phyloP scores from a whole-genome alignment of 2,329 filamentous ascomycete genomes.

The Colletotrichum sp. region DNA sequence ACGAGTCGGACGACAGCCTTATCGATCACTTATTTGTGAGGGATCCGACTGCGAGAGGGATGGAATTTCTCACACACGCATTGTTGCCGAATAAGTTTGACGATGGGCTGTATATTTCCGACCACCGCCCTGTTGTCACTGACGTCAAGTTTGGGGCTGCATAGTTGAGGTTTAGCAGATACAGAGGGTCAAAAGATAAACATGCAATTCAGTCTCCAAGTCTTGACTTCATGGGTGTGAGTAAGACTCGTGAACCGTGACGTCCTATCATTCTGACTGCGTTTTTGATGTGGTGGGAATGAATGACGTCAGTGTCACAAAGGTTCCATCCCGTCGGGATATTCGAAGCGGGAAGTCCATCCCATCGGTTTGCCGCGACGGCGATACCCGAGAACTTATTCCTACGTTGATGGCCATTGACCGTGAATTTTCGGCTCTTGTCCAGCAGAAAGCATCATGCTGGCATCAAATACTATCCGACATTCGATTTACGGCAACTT shows the following conservation, averaged over 20 bases:
- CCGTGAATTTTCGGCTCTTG: background rate
- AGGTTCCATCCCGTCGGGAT: background rate
- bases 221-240: background rate
- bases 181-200: rapidly evolving
- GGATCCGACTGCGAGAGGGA: slow-evolving; percentile 20
- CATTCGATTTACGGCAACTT: background rate
- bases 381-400: background rate
- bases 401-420: background rate
- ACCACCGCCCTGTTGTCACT: slow-evolving; percentile 35
- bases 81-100: slow-evolving; percentile 30
- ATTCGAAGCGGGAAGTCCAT: background rate
- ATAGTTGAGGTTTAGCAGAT: background rate
- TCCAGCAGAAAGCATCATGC: background rate
- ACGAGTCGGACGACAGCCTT: slow-evolving; percentile 10
- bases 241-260: background rate
- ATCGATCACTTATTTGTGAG: slow-evolving; percentile 37
- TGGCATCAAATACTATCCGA: rapidly evolving
- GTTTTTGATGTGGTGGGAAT: background rate
- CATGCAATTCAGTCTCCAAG: rapidly evolving
- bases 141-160: slow-evolving; percentile 24
- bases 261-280: rapidly evolving
- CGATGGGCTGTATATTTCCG: slow-evolving; percentile 34
- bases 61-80: slow-evolving; percentile 29
- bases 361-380: background rate
- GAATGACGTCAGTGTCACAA: background rate